Evolutionary conservation across 192 early-diverging fungal species (phyloP).

Genomic region (Coemansia sp.): DNA sequence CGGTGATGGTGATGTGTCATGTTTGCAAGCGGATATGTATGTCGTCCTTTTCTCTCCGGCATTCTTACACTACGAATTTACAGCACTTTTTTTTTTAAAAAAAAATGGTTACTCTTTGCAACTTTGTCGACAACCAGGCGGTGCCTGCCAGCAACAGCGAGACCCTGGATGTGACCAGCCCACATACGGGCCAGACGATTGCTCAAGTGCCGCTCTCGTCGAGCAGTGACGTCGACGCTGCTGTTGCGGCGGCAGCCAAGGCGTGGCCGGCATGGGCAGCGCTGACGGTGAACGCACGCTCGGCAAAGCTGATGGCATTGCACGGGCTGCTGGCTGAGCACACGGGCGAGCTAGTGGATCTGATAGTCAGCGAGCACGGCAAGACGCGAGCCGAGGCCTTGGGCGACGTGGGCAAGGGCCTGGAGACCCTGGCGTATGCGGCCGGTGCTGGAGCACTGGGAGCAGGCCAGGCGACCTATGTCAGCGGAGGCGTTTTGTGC

Average conservation of each 20-base stretch:
- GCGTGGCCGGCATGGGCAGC: conserved; percentile 63
- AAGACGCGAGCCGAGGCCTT: conserved; percentile 74
- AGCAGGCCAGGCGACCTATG: conserved; percentile 64
- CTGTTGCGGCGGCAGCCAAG: conserved; percentile 60
- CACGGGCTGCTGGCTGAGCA: conserved; percentile 61
- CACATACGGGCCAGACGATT: conserved; percentile 65
- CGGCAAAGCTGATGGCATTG: conserved; percentile 62
- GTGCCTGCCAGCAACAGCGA: not conserved
- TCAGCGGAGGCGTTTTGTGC: conserved; percentile 69
- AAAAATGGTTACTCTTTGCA: conserved; percentile 16
- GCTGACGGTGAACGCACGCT: conserved; percentile 72
- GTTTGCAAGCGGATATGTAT: not conserved
- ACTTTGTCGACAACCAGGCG: conserved; percentile 38
- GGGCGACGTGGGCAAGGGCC: conserved; percentile 73
- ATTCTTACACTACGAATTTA: not conserved
- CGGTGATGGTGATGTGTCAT: not conserved
- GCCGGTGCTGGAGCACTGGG: conserved; percentile 66
- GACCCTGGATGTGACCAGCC: conserved; percentile 63
- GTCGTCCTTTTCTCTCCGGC: not conserved
- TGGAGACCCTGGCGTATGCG: conserved; percentile 81
- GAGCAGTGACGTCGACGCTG: conserved; percentile 60
- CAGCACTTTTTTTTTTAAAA: conserved; percentile 7
- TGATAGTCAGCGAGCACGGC: conserved; percentile 79
- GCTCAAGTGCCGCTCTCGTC: conserved; percentile 65
- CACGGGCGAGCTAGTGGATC: conserved; percentile 66